phyloP scores from a whole-genome alignment of 108 stramenopile genomes.

The Cyclotella choctawhatcheeana region DNA sequence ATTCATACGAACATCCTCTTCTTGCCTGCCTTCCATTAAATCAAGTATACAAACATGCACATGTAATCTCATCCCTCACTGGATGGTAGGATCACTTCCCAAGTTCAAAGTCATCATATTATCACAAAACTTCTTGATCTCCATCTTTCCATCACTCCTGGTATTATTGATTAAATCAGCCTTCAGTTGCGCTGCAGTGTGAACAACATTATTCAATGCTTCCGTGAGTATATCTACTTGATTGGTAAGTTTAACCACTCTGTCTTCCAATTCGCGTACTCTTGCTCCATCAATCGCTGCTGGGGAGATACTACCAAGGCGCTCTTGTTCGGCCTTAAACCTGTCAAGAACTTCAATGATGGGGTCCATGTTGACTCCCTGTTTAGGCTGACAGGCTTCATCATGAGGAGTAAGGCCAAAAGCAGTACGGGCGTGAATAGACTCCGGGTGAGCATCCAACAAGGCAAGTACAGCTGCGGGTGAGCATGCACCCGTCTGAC shows the following conservation, averaged over 20 bases:
- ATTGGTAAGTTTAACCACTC: slow-evolving; percentile 41
- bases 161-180: slow-evolving; percentile 38
- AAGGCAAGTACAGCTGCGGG: slow-evolving; percentile 67
- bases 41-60: slow-evolving; percentile 1
- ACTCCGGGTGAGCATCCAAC: slow-evolving; percentile 80
- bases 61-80: not conserved
- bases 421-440: slow-evolving; percentile 82
- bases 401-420: slow-evolving; percentile 88
- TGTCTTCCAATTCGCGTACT: slow-evolving; percentile 44
- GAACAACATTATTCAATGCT: slow-evolving; percentile 27
- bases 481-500: slow-evolving; percentile 71
- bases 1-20: not conserved
- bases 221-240: slow-evolving; percentile 21
- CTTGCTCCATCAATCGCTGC: slow-evolving; percentile 34
- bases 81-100: not conserved
- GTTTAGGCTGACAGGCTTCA: slow-evolving; percentile 70
- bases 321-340: slow-evolving; percentile 77
- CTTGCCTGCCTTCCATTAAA: not conserved
- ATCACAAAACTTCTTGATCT: slow-evolving; percentile 46
- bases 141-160: slow-evolving; percentile 31
- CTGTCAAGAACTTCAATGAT: slow-evolving; percentile 79
- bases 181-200: slow-evolving; percentile 46
- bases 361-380: slow-evolving; percentile 69
- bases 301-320: slow-evolving; percentile 16
- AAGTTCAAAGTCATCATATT: slow-evolving; percentile 43